phyloP scores from a whole-genome alignment of 805 yeast genomes.

The Candida ascalaphidarum region DNA sequence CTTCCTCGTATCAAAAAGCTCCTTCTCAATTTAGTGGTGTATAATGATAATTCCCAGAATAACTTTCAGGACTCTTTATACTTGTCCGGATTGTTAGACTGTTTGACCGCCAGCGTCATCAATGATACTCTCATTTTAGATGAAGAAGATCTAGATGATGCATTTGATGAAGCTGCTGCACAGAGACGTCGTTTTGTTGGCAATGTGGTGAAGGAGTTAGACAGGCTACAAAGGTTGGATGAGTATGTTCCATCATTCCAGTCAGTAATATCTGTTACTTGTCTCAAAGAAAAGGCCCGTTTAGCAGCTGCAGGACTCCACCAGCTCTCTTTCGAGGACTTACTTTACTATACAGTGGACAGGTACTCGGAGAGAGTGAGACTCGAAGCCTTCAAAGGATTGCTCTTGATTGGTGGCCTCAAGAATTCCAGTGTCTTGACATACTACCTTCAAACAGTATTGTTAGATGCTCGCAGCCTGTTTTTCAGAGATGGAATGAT shows the following conservation, averaged over 20 bases:
- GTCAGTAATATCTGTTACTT: slow-evolving; percentile 42
- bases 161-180: slow-evolving; percentile 1
- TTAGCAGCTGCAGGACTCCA: slow-evolving; percentile 51
- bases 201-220: slow-evolving; percentile 51
- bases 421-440: slow-evolving; percentile 52
- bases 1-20: slow-evolving; percentile 51
- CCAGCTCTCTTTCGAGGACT: slow-evolving; percentile 43
- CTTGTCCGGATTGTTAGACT: slow-evolving; percentile 45
- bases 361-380: slow-evolving; percentile 45
- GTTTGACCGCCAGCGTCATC: slow-evolving; percentile 34
- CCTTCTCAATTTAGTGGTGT: slow-evolving; percentile 63
- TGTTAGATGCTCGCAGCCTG: slow-evolving; percentile 44
- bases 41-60: slow-evolving; percentile 80
- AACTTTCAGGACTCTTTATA: slow-evolving; percentile 67
- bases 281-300: slow-evolving; percentile 51
- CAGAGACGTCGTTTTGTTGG: slow-evolving; percentile 12
- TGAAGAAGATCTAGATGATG: slow-evolving; percentile 2
- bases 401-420: slow-evolving; percentile 70
- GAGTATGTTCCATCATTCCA: slow-evolving; percentile 78
- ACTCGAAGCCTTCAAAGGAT: slow-evolving; percentile 58
- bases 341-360: slow-evolving; percentile 43
- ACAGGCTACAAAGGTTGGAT: slow-evolving; percentile 71
- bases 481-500: slow-evolving; percentile 44
- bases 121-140: slow-evolving; percentile 6
- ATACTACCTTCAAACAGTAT: slow-evolving; percentile 51